Percentiles rank a stretch among this genome's conserved stretches.
These are phyloP conservation scores for Hymenoscyphus repandus DNA, from an alignment of 2,329 filamentous ascomycete genomes.

Conservation along the genomic window DNA sequence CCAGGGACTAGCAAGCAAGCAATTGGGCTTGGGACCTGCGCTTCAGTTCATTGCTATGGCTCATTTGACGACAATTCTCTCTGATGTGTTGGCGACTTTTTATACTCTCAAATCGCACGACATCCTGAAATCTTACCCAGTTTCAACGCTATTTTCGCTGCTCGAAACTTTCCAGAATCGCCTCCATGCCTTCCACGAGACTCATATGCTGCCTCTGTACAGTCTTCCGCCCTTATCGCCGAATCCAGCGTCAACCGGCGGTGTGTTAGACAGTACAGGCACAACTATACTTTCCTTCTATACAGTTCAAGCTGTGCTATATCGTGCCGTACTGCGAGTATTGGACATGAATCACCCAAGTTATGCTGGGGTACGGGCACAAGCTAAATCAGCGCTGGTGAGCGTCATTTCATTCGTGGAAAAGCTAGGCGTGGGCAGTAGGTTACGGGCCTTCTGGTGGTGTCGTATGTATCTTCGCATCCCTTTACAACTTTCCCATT, in stretches of 20 bases:
- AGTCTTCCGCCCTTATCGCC: constrained; percentile 3
- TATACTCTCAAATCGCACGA: constrained; percentile 35
- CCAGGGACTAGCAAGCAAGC: constrained; percentile 29
- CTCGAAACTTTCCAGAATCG: constrained; percentile 17
- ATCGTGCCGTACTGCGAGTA: constrained; percentile 18
- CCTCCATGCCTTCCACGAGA: constrained; percentile 16
- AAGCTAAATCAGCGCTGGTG: constrained; percentile 13
- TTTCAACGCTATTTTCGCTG: constrained; percentile 15
- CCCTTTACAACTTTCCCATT: neutral
- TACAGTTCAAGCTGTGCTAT: constrained; percentile 21
- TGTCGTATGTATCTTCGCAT: constrained; percentile 19
- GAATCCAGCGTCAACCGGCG: neutral
- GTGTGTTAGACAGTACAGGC: constrained; percentile 14
- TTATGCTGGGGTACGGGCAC: constrained; percentile 12
- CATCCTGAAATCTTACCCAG: constrained; percentile 14
- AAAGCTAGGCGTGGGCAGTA: constrained; percentile 19
- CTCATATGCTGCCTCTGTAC: constrained; percentile 19
- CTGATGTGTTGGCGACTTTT: constrained; percentile 44
- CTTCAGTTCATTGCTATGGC: constrained; percentile 43
- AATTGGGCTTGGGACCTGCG: constrained; percentile 13
- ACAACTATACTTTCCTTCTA: constrained; percentile 20
- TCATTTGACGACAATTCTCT: constrained; percentile 44
- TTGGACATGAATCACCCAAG: constrained; percentile 15
- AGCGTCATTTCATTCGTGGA: constrained; percentile 21
- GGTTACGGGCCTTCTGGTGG: constrained; percentile 26